Percentiles rank a stretch among this genome's conserved stretches.
These are phyloP conservation scores for Penicillium turbatum DNA, from an alignment of 495 filamentous ascomycete genomes.

Conservation along the genomic window DNA sequence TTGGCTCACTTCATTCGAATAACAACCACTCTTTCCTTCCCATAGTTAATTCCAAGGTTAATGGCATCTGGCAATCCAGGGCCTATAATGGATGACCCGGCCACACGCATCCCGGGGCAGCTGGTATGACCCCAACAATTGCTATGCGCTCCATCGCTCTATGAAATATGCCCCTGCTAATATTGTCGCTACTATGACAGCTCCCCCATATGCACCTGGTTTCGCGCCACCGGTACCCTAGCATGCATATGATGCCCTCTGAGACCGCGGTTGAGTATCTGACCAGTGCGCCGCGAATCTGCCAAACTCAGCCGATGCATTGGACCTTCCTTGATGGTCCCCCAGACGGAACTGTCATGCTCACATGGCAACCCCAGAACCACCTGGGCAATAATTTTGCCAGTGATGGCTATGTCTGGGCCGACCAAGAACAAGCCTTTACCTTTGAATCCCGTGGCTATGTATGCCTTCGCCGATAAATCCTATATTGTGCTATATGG, in stretches of 20 bases:
- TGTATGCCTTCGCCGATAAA: slow-evolving; percentile 46
- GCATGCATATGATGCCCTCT: slow-evolving; percentile 59
- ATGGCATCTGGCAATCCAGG: slow-evolving; percentile 11
- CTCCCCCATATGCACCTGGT: slow-evolving; percentile 84
- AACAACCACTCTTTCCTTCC: background rate
- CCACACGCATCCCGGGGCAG: slow-evolving; percentile 55
- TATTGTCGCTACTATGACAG: slow-evolving; percentile 36
- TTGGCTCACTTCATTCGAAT: slow-evolving; percentile 19
- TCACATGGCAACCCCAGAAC: slow-evolving; percentile 79
- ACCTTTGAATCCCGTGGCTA: slow-evolving; percentile 70
- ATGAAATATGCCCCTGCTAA: slow-evolving; percentile 18
- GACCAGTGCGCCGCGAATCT: slow-evolving; percentile 70
- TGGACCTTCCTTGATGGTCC: slow-evolving; percentile 90
- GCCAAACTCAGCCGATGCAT: slow-evolving; percentile 70
- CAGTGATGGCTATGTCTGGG: slow-evolving; percentile 91
- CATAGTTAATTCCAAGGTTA: background rate
- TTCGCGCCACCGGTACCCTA: slow-evolving; percentile 69
- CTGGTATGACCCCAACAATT: slow-evolving; percentile 45
- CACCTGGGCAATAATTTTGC: slow-evolving; percentile 66
- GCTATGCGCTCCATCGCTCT: background rate
- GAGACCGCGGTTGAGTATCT: slow-evolving; percentile 73
- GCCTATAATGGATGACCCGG: slow-evolving; percentile 60
- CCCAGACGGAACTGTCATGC: slow-evolving; percentile 69
- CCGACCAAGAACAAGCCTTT: slow-evolving; percentile 67
- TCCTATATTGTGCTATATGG: background rate